phyloP scores from a whole-genome alignment of 1,139 yeast species.

The Suhomyces guaymorum region DNA sequence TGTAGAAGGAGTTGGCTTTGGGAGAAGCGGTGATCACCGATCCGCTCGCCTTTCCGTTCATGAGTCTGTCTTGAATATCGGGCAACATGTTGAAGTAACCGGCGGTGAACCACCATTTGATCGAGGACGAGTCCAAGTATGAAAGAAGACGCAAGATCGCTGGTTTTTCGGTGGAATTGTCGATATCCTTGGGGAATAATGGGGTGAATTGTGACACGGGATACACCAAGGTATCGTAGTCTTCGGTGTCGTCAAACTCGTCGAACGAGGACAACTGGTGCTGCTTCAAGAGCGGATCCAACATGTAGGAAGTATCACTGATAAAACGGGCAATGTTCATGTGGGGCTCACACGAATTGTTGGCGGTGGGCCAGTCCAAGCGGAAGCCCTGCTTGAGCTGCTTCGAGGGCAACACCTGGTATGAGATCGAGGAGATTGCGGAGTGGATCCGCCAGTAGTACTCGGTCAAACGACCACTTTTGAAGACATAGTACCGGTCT shows the following conservation, averaged over 20 bases:
- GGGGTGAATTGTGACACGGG: constrained; percentile 94
- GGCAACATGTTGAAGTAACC: constrained; percentile 95
- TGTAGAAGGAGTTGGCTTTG: constrained; percentile 88
- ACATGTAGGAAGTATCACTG: constrained; percentile 54
- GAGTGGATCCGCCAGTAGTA: constrained; percentile 72
- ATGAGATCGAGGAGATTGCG: constrained; percentile 69
- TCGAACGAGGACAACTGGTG: constrained; percentile 38
- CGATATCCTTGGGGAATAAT: constrained; percentile 56
- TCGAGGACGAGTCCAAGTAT: constrained; percentile 53
- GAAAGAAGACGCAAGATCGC: constrained; percentile 63
- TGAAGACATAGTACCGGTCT: constrained; percentile 83
- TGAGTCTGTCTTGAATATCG: constrained; percentile 60
- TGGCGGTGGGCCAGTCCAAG: constrained; percentile 75
- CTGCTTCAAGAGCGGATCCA: constrained; percentile 59
- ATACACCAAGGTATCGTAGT: constrained; percentile 69
- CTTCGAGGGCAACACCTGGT: constrained; percentile 54
- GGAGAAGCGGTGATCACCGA: constrained; percentile 88
- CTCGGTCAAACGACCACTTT: constrained; percentile 56
- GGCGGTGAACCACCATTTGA: constrained; percentile 89
- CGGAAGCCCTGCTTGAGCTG: constrained; percentile 50
- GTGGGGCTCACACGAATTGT: constrained; percentile 72
- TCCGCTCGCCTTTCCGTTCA: constrained; percentile 64
- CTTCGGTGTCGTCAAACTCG: constrained; percentile 33
- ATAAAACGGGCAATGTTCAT: constrained; percentile 58
- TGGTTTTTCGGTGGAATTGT: constrained; percentile 75